A percentile compares a stretch with the other conserved stretches of the same genome.
These are phyloP conservation scores for Coleophoma eucalyptorum DNA, from an alignment of 2,329 filamentous ascomycete genomes.

Conservation along the genomic window DNA sequence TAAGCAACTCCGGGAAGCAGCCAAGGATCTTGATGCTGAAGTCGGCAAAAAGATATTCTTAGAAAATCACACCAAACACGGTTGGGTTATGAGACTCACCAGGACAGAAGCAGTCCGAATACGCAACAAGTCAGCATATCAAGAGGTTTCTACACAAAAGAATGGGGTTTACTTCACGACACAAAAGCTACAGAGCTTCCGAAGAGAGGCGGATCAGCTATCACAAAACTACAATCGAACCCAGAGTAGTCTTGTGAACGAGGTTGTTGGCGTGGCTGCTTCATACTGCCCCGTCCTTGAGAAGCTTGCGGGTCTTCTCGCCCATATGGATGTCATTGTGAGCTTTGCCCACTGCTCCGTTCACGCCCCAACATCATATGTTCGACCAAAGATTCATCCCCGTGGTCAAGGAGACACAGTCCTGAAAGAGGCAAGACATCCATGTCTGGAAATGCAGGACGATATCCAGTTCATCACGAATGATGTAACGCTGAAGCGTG, in stretches of 20 bases:
- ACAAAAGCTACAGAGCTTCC: conserved; percentile 69
- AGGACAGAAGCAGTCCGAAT: conserved; percentile 89
- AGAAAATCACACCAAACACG: conserved; percentile 92
- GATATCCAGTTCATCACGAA: conserved; percentile 99
- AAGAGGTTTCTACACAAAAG: conserved; percentile 97
- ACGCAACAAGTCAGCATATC: conserved; percentile 83
- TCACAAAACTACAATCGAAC: conserved; percentile 94
- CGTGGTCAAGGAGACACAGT: conserved; percentile 85
- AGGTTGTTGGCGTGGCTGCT: conserved; percentile 89
- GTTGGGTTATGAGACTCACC: conserved; percentile 94
- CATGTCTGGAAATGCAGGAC: conserved; percentile 98
- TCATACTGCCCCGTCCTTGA: conserved; percentile 95
- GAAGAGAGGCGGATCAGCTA: conserved; percentile 89
- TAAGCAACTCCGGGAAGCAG: conserved; percentile 71
- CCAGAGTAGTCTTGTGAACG: conserved; percentile 83
- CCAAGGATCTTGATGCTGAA: conserved; percentile 81
- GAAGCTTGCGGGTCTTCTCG: conserved; percentile 79
- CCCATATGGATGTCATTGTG: conserved; percentile 92
- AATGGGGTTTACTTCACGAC: conserved; percentile 99
- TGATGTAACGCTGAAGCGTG: conserved; percentile 77
- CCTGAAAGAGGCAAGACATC: conserved; percentile 90
- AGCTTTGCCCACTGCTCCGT: conserved; percentile 90
- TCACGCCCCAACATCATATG: conserved; percentile 88
- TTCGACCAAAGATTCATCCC: conserved; percentile 84
- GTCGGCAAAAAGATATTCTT: conserved; percentile 98